Percentiles rank a stretch among this genome's conserved stretches.
Conservation (phyloP, 352 stramenopile species). For the Detonula confervacea region DNA sequence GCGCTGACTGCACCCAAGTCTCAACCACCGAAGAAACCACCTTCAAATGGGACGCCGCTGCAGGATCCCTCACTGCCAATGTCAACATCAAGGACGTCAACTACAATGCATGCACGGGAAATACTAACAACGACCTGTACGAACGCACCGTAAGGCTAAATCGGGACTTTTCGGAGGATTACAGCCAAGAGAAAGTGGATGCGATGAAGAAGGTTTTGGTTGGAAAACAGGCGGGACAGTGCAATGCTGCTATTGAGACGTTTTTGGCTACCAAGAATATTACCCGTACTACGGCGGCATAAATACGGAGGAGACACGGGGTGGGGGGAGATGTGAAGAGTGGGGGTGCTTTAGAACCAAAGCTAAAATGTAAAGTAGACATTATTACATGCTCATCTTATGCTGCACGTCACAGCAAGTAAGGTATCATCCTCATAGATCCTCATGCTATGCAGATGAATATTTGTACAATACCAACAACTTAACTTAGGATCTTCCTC, state of each 20-base stretch:
- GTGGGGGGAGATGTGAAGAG: too few relatives aligned
- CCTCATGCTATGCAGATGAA: too few relatives aligned
- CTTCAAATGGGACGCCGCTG: background rate
- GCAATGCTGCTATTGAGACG: background rate
- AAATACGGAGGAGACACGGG: too few relatives aligned
- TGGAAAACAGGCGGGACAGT: background rate
- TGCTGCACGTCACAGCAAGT: too few relatives aligned
- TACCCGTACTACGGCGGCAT: too few relatives aligned
- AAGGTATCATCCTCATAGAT: too few relatives aligned
- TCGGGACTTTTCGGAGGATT: background rate
- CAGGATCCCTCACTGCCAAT: background rate
- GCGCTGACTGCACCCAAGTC: conserved; percentile 59
- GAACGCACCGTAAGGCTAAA: background rate
- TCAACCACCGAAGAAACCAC: conserved; percentile 3
- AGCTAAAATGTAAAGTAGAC: too few relatives aligned
- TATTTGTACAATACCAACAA: too few relatives aligned
- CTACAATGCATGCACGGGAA: background rate
- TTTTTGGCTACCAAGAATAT: background rate
- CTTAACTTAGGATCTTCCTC: too few relatives aligned
- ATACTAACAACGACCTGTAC: background rate
- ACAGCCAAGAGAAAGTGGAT: background rate
- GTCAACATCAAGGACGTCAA: background rate
- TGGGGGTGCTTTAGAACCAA: too few relatives aligned
- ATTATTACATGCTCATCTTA: too few relatives aligned
- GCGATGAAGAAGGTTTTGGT: background rate